Conservation (phyloP, 768 basidiomycete genomes). For the Leccinellum luteum region DNA sequence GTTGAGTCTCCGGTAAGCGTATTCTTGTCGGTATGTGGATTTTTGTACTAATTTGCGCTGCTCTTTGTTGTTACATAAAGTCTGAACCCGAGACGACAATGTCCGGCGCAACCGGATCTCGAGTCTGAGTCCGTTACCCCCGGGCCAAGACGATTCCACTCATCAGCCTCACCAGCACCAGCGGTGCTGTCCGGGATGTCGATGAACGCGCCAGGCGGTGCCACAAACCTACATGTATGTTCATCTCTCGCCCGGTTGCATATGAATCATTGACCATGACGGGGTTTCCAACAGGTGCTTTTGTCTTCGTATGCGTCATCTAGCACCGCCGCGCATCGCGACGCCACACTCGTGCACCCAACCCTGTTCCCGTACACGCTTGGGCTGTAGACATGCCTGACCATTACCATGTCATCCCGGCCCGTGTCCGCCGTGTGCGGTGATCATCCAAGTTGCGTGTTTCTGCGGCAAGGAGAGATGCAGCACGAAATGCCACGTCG, state of each 20-base stretch:
- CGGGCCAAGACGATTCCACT: too few relatives aligned
- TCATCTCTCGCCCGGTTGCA: neutral
- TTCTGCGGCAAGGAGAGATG: conserved; percentile 64
- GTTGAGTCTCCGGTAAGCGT: conserved; percentile 46
- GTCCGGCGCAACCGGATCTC: conserved; percentile 41
- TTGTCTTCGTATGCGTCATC: conserved; percentile 72
- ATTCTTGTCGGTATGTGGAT: neutral
- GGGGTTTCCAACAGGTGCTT: conserved; percentile 63
- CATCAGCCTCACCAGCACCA: too few relatives aligned
- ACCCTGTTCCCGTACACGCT: conserved; percentile 59
- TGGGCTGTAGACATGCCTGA: conserved; percentile 76
- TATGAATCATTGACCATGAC: neutral
- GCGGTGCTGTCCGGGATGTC: conserved; percentile 96
- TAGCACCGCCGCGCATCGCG: conserved; percentile 63
- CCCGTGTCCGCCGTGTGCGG: conserved; percentile 90
- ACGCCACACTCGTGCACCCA: conserved; percentile 78
- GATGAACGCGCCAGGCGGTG: conserved; percentile 65
- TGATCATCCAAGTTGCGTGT: conserved; percentile 75
- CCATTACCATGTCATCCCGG: conserved; percentile 89
- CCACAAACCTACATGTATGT: conserved; percentile 64
- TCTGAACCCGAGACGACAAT: conserved; percentile 38
- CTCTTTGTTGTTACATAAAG: conserved; percentile 21
- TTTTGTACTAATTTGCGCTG: neutral
- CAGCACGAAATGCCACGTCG: conserved; percentile 43
- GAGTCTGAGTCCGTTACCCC: too few relatives aligned